Percentiles rank a stretch among this genome's conserved stretches.
phyloP scores from a whole-genome alignment of 2,329 filamentous ascomycete genomes.

The Macrophomina tecta region DNA sequence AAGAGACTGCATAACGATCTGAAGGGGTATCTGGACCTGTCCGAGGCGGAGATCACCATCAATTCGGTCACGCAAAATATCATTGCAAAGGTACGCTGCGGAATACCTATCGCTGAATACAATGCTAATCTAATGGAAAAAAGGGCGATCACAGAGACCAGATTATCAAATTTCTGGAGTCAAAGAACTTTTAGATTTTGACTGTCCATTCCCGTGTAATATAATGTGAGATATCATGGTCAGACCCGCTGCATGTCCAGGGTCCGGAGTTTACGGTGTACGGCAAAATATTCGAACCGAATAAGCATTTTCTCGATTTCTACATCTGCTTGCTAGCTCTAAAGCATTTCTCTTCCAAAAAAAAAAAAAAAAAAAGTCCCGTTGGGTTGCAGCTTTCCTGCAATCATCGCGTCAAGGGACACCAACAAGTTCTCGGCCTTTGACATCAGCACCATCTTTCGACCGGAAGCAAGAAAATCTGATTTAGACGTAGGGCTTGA shows the following conservation, averaged over 20 bases:
- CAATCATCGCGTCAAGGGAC: too few relatives aligned
- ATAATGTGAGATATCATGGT: not conserved
- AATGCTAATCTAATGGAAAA: not conserved
- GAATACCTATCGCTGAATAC: too few relatives aligned
- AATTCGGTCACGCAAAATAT: constrained; percentile 74
- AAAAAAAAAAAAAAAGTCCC: too few relatives aligned
- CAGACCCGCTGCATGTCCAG: not conserved
- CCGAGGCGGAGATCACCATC: constrained; percentile 60
- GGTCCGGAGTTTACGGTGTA: constrained; percentile 16
- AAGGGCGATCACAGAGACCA: constrained; percentile 39
- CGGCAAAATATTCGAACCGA: not conserved
- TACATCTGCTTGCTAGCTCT: too few relatives aligned
- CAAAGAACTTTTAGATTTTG: constrained; percentile 41
- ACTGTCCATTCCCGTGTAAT: not conserved
- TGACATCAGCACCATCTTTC: too few relatives aligned
- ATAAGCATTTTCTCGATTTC: too few relatives aligned
- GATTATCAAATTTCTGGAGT: constrained; percentile 44
- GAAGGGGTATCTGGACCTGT: constrained; percentile 62
- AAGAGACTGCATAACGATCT: constrained; percentile 69
- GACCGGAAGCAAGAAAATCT: too few relatives aligned
- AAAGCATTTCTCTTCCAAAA: too few relatives aligned
- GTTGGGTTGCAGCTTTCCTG: too few relatives aligned
- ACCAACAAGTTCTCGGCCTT: too few relatives aligned
- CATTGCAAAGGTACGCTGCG: constrained; percentile 38
- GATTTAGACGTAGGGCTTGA: too few relatives aligned